Percentiles rank a stretch among this genome's conserved stretches.
Conservation (phyloP, 2,329 filamentous ascomycete species). For the Hirsutella rhossiliensis region DNA sequence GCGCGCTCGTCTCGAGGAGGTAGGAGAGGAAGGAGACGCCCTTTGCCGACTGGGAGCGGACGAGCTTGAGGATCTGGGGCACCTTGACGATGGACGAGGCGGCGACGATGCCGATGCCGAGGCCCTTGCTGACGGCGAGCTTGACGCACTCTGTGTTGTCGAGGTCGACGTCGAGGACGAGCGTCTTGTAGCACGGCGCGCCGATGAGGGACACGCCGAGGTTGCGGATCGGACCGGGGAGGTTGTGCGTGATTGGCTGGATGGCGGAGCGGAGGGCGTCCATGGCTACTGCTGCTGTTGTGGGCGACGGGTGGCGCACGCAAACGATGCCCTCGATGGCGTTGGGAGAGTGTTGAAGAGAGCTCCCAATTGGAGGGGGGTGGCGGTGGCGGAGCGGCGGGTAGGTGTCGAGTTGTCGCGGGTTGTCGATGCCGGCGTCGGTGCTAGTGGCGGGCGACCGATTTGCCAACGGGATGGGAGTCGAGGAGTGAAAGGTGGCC, state of each 20-base stretch:
- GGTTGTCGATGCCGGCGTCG: not conserved
- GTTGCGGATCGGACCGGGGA: conserved; percentile 64
- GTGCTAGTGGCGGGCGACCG: too few relatives aligned
- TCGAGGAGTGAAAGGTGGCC: too few relatives aligned
- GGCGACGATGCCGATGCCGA: conserved; percentile 87
- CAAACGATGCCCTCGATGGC: not conserved
- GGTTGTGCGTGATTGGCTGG: conserved; percentile 57
- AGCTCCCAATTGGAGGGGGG: too few relatives aligned
- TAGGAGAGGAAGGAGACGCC: conserved; percentile 87
- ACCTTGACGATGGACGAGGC: conserved; percentile 90
- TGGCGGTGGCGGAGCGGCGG: too few relatives aligned
- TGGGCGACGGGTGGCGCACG: not conserved
- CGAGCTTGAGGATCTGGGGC: conserved; percentile 88
- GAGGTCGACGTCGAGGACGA: conserved; percentile 76
- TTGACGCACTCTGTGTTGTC: conserved; percentile 71
- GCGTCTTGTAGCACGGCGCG: conserved; percentile 68
- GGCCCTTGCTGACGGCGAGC: conserved; percentile 79
- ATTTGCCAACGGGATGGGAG: too few relatives aligned
- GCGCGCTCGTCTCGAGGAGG: conserved; percentile 78
- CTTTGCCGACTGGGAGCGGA: conserved; percentile 65
- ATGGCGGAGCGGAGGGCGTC: conserved; percentile 49
- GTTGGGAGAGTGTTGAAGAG: too few relatives aligned
- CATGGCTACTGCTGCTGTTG: conserved; percentile 28
- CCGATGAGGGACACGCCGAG: conserved; percentile 72
- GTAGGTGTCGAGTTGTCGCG: too few relatives aligned